phyloP scores from a whole-genome alignment of 257 asterid genomes.

The Verbascum thapsus region DNA sequence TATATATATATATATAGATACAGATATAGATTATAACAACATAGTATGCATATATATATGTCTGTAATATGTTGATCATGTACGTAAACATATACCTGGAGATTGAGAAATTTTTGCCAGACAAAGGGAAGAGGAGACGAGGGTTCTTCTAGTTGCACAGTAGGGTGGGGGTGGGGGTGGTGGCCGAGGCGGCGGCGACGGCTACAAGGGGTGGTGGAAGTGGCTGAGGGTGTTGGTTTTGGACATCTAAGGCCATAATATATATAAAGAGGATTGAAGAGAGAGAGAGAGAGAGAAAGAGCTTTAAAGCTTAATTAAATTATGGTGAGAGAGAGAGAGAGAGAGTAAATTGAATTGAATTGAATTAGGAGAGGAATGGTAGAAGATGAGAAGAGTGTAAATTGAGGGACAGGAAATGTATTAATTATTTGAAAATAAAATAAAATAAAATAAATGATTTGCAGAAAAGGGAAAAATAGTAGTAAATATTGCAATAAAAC shows the following conservation, averaged over 20 bases:
- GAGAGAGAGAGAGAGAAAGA: conserved; percentile 39
- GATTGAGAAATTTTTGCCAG: conserved; percentile 6
- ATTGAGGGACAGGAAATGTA: conserved; percentile 47
- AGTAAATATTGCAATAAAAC: conserved; percentile 63
- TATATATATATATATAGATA: too few species aligned
- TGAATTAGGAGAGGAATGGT: conserved; percentile 35
- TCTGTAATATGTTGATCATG: too few species aligned
- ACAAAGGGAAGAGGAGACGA: background rate
- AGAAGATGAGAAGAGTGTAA: conserved; percentile 40
- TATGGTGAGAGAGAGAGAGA: conserved; percentile 37
- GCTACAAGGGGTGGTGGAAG: conserved; percentile 23
- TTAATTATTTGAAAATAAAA: conserved; percentile 60
- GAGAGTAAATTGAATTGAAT: conserved; percentile 30
- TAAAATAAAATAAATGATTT: conserved; percentile 52
- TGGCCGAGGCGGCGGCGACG: background rate
- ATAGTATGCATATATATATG: too few species aligned
- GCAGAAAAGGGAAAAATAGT: conserved; percentile 64
- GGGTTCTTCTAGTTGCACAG: background rate
- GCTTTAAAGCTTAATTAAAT: conserved; percentile 65
- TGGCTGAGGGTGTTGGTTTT: conserved; percentile 40
- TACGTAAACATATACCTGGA: conserved; percentile 8
- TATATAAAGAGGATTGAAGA: conserved; percentile 40
- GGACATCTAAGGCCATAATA: conserved; percentile 35
- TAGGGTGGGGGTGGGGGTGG: background rate
- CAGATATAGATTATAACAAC: too few species aligned